A percentile compares a stretch with the other conserved stretches of the same genome.
These are phyloP conservation scores for Xanthoparmelia taractica DNA, from an alignment of 495 filamentous ascomycete genomes.

Conservation along the genomic window DNA sequence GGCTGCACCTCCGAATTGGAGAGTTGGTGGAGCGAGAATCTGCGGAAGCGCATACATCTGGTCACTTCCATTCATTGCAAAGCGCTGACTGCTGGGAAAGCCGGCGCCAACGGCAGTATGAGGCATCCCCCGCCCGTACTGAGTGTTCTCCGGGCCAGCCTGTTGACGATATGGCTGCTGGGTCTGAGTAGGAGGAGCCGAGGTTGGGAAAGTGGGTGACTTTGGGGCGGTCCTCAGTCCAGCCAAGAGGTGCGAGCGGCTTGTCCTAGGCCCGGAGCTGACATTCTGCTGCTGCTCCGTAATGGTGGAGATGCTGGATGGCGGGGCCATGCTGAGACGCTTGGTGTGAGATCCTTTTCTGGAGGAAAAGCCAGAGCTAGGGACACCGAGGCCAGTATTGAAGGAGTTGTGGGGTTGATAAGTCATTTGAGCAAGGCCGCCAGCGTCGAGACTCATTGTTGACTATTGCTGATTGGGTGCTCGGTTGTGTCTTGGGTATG, in stretches of 20 bases:
- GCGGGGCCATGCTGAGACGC: slow-evolving; percentile 59
- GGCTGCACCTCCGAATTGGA: slow-evolving; percentile 58
- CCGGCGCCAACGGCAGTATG: slow-evolving; percentile 55
- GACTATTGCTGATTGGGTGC: slow-evolving; percentile 25
- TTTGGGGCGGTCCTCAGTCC: slow-evolving; percentile 90
- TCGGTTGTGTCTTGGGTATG: slow-evolving; percentile 12
- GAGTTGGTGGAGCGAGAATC: slow-evolving; percentile 72
- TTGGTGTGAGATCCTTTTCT: slow-evolving; percentile 78
- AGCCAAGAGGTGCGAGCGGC: slow-evolving; percentile 87
- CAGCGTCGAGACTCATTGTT: slow-evolving; percentile 89
- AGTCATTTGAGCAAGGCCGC: slow-evolving; percentile 99
- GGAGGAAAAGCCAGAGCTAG: slow-evolving; percentile 72
- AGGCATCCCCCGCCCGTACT: slow-evolving; percentile 44
- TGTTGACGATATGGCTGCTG: slow-evolving; percentile 45
- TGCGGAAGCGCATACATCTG: slow-evolving; percentile 66
- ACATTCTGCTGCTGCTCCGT: slow-evolving; percentile 52
- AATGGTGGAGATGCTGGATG: slow-evolving; percentile 54
- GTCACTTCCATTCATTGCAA: slow-evolving; percentile 39
- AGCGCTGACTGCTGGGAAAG: slow-evolving; percentile 40
- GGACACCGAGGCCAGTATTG: slow-evolving; percentile 63
- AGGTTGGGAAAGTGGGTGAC: slow-evolving; percentile 59
- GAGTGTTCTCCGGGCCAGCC: slow-evolving; percentile 31
- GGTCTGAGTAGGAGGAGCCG: slow-evolving; percentile 49
- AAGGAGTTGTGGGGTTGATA: slow-evolving; percentile 62
- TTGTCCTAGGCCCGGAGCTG: slow-evolving; percentile 75